These are phyloP conservation scores for Microthlaspi erraticum DNA, from an alignment of 345 rosid species.

Conservation along the genomic window DNA sequence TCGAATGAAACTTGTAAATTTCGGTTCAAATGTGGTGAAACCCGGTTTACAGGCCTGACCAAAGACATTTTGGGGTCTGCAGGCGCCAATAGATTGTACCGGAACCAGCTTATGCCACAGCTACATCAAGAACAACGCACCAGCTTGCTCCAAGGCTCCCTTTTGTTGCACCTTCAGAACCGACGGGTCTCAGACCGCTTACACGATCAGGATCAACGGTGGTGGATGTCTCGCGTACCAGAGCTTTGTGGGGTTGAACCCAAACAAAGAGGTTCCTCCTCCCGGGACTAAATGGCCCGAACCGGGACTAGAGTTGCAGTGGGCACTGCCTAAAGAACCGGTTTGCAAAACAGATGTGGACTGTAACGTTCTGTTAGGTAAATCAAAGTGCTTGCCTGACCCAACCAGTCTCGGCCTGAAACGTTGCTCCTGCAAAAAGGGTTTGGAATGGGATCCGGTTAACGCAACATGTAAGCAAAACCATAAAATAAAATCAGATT, in stretches of 20 bases:
- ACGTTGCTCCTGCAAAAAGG: slow-evolving; percentile 57
- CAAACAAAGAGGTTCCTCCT: slow-evolving; percentile 38
- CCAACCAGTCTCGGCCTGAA: slow-evolving; percentile 35
- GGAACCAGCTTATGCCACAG: slow-evolving; percentile 53
- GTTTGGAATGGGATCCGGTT: slow-evolving; percentile 62
- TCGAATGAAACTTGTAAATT: slow-evolving; percentile 14
- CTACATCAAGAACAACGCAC: slow-evolving; percentile 50
- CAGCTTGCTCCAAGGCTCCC: slow-evolving; percentile 47
- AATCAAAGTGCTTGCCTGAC: slow-evolving; percentile 55
- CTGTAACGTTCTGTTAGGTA: slow-evolving; percentile 50
- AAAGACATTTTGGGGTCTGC: slow-evolving; percentile 42
- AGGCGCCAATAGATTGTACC: slow-evolving; percentile 49
- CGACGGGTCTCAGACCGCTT: slow-evolving; percentile 48
- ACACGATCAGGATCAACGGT: slow-evolving; percentile 44
- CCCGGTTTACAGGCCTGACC: slow-evolving; percentile 39
- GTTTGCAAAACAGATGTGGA: slow-evolving; percentile 52
- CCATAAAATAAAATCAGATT: not conserved
- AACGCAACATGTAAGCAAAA: slow-evolving; percentile 54
- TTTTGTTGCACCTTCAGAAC: slow-evolving; percentile 55
- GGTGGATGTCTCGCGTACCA: slow-evolving; percentile 62
- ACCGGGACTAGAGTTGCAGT: slow-evolving; percentile 61
- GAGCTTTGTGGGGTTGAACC: slow-evolving; percentile 44
- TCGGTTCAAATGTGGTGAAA: slow-evolving; percentile 19
- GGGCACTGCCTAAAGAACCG: slow-evolving; percentile 67
- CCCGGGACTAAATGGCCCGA: slow-evolving; percentile 45